These are phyloP conservation scores for Ogataea populi-albae DNA, from an alignment of 805 yeast species.

Conservation along the genomic window DNA sequence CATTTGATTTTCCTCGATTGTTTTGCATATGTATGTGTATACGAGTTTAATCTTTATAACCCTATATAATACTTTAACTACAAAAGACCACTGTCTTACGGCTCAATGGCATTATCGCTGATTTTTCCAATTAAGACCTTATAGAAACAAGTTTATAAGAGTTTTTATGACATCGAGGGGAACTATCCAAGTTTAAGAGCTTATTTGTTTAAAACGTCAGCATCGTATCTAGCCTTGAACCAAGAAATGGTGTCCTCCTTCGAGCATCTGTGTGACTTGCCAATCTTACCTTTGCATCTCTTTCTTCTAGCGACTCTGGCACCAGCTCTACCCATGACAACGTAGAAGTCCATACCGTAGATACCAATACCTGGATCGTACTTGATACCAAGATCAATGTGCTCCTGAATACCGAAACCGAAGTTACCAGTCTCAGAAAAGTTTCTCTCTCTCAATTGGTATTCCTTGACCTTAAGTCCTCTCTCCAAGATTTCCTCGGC, in stretches of 20 bases:
- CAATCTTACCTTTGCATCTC: slow-evolving; percentile 85
- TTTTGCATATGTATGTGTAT: too few relatives aligned
- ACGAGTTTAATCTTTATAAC: too few relatives aligned
- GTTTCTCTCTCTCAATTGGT: slow-evolving; percentile 91
- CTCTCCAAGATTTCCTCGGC: slow-evolving; percentile 99
- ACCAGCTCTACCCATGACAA: slow-evolving; percentile 99
- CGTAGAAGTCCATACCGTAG: slow-evolving; percentile 99
- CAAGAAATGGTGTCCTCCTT: slow-evolving; percentile 94
- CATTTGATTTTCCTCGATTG: too few relatives aligned
- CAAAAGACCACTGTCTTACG: too few relatives aligned
- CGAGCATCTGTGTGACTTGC: slow-evolving; percentile 88
- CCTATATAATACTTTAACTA: too few relatives aligned
- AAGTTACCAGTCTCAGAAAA: slow-evolving; percentile 99
- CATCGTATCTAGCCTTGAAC: slow-evolving; percentile 99
- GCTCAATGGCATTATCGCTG: too few relatives aligned
- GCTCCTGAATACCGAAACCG: slow-evolving; percentile 99
- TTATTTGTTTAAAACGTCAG: slow-evolving; percentile 89
- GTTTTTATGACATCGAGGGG: neutral
- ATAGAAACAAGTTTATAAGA: neutral
- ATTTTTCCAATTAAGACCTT: slow-evolving; percentile 2
- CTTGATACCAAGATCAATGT: slow-evolving; percentile 99
- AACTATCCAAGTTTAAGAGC: slow-evolving; percentile 8
- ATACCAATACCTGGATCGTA: slow-evolving; percentile 99
- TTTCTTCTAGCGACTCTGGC: slow-evolving; percentile 98
- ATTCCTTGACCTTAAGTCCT: slow-evolving; percentile 99